These are phyloP conservation scores for Stevia rebaudiana DNA, from an alignment of 140 eudicot species.

Conservation along the genomic window DNA sequence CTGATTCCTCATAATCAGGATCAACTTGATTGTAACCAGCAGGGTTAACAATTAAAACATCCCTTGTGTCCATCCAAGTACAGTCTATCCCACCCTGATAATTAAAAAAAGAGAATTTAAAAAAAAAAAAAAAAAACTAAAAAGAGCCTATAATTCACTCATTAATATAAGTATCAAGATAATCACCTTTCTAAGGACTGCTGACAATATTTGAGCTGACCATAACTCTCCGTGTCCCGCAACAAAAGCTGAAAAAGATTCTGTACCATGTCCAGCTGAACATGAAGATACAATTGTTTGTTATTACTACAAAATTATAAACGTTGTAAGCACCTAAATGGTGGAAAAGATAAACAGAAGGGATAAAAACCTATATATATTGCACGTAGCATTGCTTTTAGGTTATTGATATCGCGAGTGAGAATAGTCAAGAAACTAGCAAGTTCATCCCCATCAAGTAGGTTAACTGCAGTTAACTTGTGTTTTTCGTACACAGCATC, in stretches of 20 bases:
- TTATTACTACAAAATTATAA: neutral
- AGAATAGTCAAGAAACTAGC: conserved; percentile 50
- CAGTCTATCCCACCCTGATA: conserved; percentile 73
- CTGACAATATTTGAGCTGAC: conserved; percentile 84
- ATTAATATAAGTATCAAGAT: conserved; percentile 2
- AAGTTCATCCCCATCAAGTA: conserved; percentile 82
- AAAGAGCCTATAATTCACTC: neutral
- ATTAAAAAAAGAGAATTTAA: neutral
- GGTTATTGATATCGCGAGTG: conserved; percentile 62
- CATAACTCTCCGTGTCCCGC: conserved; percentile 98
- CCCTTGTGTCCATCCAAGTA: conserved; percentile 94
- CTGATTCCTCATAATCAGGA: conserved; percentile 88
- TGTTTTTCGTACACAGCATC: conserved; percentile 91
- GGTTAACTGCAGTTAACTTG: conserved; percentile 62
- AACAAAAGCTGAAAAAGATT: conserved; percentile 93
- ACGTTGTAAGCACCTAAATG: neutral
- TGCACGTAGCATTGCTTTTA: conserved; percentile 94
- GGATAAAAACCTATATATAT: conserved; percentile 64
- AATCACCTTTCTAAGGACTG: conserved; percentile 67
- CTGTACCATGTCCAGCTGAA: conserved; percentile 95
- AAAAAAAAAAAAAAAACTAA: neutral
- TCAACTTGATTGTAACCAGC: conserved; percentile 87
- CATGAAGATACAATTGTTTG: conserved; percentile 2
- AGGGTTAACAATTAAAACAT: conserved; percentile 85
- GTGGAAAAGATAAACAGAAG: conserved; percentile 12